Conservation (phyloP, 225 moss, liverwort and hornwort genomes). For the Physcomitrellopsis africana region DNA sequence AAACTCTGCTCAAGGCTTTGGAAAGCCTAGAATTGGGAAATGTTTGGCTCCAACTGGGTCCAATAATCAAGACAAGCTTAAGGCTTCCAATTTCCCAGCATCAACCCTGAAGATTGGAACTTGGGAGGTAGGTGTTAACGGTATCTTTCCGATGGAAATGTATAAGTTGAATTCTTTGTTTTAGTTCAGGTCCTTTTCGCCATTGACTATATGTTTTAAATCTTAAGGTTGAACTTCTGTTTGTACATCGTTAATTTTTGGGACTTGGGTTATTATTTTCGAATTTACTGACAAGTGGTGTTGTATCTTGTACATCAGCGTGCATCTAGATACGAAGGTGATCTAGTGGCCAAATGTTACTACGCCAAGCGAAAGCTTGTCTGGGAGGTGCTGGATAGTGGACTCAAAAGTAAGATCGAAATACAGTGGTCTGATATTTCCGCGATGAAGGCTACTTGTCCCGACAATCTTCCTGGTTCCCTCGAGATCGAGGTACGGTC, state of each 20-base stretch:
- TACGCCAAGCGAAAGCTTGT: slow-evolving; percentile 97
- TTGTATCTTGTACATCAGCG: slow-evolving; percentile 50
- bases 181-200: not conserved
- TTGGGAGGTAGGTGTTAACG: slow-evolving; percentile 74
- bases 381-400: slow-evolving; percentile 96
- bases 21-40: slow-evolving; percentile 64
- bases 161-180: not conserved
- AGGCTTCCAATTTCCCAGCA: slow-evolving; percentile 98
- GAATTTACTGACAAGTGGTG: not conserved
- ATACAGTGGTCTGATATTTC: slow-evolving; percentile 99
- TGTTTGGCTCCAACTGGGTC: slow-evolving; percentile 70
- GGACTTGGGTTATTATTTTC: too few relatives aligned
- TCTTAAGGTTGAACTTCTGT: too few relatives aligned
- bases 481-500: slow-evolving; percentile 83
- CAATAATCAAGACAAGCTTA: slow-evolving; percentile 80
- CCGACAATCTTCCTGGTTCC: slow-evolving; percentile 86
- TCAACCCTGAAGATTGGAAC: slow-evolving; percentile 83
- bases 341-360: slow-evolving; percentile 96
- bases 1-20: slow-evolving; percentile 45
- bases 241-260: not conserved
- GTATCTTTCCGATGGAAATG: not conserved
- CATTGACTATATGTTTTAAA: too few relatives aligned
- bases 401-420: slow-evolving; percentile 97
- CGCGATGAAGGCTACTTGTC: slow-evolving; percentile 95
- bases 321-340: slow-evolving; percentile 88